Evolutionary conservation across 176 grass and related monocot genomes (phyloP), one percentile per base, ranked within the genome.

Genomic region (Carex pumila): DNA sequence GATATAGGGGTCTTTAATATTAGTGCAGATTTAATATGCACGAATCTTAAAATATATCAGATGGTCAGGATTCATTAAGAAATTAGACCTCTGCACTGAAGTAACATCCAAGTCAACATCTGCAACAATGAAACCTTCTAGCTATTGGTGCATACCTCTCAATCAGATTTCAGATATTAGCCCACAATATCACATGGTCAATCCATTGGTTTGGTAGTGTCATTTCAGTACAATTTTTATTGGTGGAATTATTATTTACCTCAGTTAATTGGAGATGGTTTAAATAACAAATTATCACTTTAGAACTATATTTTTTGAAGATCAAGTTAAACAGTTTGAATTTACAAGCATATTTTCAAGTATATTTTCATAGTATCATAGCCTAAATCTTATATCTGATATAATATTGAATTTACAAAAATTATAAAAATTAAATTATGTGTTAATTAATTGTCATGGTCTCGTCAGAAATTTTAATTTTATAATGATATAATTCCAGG

Each of bases 61-160:
- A 25, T 25, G 25, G 25, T 25, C 25, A 25, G 25, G 0, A 25
- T 25, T 25, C 25, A 25, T 25, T 25, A 25, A n/a, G n/a, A 32
- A 78, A 15, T 34, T 78, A 18, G 73, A 78, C 25, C 52, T 78
- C 73, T 75, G 21, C 71, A 74, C 47, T 32, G 72, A 76, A 32
- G 30, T 14, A 57, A 78, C 50, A 78, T 63, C 17, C 79, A 81
- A 81, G 59, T 81, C 79, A 81, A 81, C 12, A 81, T 63, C 72
- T 55, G 9, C 18, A 65, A 49, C 50, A 81, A 81, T 75, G 21
- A 75, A 75, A 50, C 11, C 11, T 75, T 37, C 15, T 18, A 21
- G 1, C 22, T 39, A 41, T 72, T 29, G 45, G 71, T 31, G 0
- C 0, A 61, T 61, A 3, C 55, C 13, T 81, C 22, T 81, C 79